Evolutionary conservation across 768 basidiomycete species (phyloP).

Genomic region (Exidia glandulosa): DNA sequence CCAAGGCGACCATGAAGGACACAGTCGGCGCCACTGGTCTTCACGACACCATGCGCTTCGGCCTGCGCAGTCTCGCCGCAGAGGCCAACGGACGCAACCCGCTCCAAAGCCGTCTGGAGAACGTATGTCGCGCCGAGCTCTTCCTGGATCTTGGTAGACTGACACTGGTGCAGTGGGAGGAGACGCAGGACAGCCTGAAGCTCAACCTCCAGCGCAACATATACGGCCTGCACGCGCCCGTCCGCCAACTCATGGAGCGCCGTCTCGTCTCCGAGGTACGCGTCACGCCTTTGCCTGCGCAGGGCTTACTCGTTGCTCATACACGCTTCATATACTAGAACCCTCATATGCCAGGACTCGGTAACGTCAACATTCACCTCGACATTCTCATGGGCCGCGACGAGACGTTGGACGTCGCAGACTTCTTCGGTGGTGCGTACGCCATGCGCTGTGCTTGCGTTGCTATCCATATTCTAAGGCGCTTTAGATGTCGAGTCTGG

Average conservation of each 20-base stretch:
- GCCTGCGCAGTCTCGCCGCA: conserved; percentile 68
- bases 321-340: conserved; percentile 37
- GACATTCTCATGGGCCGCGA: conserved; percentile 93
- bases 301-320: not conserved
- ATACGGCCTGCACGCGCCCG: conserved; percentile 80
- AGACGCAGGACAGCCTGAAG: conserved; percentile 80
- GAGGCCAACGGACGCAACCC: conserved; percentile 53
- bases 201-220: conserved; percentile 75
- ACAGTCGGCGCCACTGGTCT: conserved; percentile 69
- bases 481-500: conserved; percentile 43
- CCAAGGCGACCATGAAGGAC: conserved; percentile 53
- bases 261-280: conserved; percentile 69
- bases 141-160: not conserved
- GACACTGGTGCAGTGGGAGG: conserved; percentile 63
- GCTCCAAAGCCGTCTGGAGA: conserved; percentile 63
- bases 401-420: conserved; percentile 63
- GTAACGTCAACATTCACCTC: conserved; percentile 63
- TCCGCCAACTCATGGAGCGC: conserved; percentile 89
- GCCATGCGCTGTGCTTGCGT: not conserved
- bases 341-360: conserved; percentile 52
- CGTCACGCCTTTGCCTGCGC: conserved; percentile 5
- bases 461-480: conserved; percentile 3
- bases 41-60: conserved; percentile 82
- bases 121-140: conserved; percentile 31
- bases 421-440: conserved; percentile 66